Percentiles rank a stretch among this genome's conserved stretches.
These are phyloP conservation scores for Cladosporium sp. DNA, from an alignment of 2,329 filamentous ascomycete genomes.

Conservation along the genomic window DNA sequence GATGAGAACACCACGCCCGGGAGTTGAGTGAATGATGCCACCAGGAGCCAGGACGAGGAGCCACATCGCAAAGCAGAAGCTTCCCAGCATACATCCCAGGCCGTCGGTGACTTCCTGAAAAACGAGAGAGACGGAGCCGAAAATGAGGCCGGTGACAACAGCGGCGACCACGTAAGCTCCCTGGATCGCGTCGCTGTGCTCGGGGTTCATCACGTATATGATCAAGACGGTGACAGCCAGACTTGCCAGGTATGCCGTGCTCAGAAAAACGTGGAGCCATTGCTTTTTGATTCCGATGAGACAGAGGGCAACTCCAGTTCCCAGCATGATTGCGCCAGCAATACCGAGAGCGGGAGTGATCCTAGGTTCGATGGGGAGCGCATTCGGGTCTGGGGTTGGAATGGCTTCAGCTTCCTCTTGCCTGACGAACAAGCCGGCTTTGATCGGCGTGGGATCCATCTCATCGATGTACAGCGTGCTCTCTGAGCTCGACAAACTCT, in stretches of 20 bases:
- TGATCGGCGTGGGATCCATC: background rate
- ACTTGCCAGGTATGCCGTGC: constrained; percentile 64
- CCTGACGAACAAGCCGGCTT: background rate
- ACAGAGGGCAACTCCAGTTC: constrained; percentile 63
- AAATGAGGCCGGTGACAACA: constrained; percentile 63
- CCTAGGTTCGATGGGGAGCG: constrained; percentile 62
- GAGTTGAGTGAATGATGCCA: constrained; percentile 59
- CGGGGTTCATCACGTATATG: constrained; percentile 78
- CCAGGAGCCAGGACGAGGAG: constrained; percentile 70
- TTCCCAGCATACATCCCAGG: constrained; percentile 79
- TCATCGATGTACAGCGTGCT: background rate
- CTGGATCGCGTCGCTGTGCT: constrained; percentile 68
- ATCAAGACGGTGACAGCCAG: constrained; percentile 75
- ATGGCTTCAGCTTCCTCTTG: constrained; percentile 1
- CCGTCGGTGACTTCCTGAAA: constrained; percentile 81
- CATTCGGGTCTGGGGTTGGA: constrained; percentile 1
- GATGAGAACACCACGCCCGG: constrained; percentile 69
- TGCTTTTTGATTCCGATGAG: constrained; percentile 78
- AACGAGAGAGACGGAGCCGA: constrained; percentile 68
- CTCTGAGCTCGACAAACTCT: background rate
- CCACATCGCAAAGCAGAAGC: constrained; percentile 88
- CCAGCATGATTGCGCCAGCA: constrained; percentile 68
- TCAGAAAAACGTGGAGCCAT: constrained; percentile 72
- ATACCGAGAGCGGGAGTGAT: constrained; percentile 79
- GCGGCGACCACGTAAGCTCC: constrained; percentile 80